phyloP scores from a whole-genome alignment of 805 yeast genomes.

The Candida fluviatilis region DNA sequence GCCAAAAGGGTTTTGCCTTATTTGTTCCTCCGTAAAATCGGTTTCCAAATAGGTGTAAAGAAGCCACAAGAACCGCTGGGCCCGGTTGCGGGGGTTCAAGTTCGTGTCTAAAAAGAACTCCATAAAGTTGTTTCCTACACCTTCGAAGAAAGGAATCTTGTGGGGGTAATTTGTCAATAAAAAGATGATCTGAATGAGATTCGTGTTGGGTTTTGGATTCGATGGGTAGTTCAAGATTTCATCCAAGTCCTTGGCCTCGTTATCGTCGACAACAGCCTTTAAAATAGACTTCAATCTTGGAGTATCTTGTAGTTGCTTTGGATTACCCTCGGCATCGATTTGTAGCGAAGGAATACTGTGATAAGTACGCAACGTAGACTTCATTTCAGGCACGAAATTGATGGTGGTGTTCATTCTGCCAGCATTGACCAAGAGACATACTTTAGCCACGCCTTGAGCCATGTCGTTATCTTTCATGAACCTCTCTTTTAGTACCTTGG shows the following conservation, averaged over 20 bases:
- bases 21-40: conserved; percentile 47
- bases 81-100: conserved; percentile 62
- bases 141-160: conserved; percentile 40
- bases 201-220: conserved; percentile 50
- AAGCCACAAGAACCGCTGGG: conserved; percentile 76
- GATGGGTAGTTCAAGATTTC: conserved; percentile 40
- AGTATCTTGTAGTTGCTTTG: conserved; percentile 86
- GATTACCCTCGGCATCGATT: conserved; percentile 49
- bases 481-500: conserved; percentile 77
- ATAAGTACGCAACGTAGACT: conserved; percentile 85
- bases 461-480: conserved; percentile 56
- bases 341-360: conserved; percentile 92
- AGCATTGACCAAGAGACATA: conserved; percentile 81
- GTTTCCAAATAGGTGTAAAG: conserved; percentile 79
- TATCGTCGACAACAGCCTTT: conserved; percentile 67
- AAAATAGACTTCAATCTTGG: conserved; percentile 87
- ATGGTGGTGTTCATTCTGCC: conserved; percentile 95
- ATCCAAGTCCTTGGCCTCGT: conserved; percentile 41
- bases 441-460: conserved; percentile 71
- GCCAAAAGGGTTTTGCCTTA: conserved; percentile 58
- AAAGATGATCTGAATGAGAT: conserved; percentile 65
- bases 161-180: conserved; percentile 62
- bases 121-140: conserved; percentile 46
- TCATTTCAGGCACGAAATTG: conserved; percentile 93
- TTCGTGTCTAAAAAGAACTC: conserved; percentile 66